Percentiles rank a stretch among this genome's conserved stretches.
Conservation (phyloP, 2,329 filamentous ascomycete genomes). For the Hymenoscyphus repandus region DNA sequence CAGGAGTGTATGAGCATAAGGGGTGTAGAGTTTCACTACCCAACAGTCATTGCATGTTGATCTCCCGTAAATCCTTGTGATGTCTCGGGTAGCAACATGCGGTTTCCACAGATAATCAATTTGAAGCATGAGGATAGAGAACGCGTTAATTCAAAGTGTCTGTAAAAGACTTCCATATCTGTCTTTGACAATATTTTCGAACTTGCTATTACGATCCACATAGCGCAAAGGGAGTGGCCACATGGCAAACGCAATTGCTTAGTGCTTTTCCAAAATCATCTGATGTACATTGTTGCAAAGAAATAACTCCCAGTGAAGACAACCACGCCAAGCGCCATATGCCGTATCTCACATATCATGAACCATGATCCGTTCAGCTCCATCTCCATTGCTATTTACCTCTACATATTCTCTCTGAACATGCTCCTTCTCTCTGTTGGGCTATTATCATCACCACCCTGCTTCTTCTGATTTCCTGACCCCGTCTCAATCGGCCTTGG, state of each 20-base stretch:
- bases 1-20: no score
- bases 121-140: no score
- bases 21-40: no score
- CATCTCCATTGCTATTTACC: not conserved
- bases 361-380: not conserved
- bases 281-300: not conserved
- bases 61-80: no score
- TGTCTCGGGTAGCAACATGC: no score
- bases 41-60: no score
- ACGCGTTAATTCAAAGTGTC: no score
- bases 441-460: slow-evolving; percentile 49
- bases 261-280: not conserved
- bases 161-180: no score
- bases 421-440: slow-evolving; percentile 65
- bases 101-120: no score
- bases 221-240: no score
- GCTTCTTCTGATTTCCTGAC: slow-evolving; percentile 28
- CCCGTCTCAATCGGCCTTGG: slow-evolving; percentile 63
- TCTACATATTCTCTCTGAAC: slow-evolving; percentile 63
- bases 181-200: not conserved
- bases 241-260: not conserved
- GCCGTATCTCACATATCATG: not conserved
- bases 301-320: no score
- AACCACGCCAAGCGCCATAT: not conserved
- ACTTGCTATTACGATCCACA: not conserved